These are phyloP conservation scores for Tolypocladium ophioglossoides DNA, from an alignment of 2,329 filamentous ascomycete species.

Conservation along the genomic window DNA sequence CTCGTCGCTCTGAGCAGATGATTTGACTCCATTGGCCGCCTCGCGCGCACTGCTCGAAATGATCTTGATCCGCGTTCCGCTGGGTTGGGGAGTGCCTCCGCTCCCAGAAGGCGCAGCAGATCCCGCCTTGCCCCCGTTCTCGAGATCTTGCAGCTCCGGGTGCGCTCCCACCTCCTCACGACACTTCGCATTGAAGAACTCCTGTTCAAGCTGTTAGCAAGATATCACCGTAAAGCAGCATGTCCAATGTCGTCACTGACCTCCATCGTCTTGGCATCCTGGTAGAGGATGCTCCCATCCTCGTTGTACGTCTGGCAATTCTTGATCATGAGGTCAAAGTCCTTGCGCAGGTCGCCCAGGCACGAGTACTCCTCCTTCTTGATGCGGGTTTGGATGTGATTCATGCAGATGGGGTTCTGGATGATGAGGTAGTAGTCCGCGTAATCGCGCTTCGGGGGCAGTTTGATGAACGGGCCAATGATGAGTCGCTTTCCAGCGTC, in stretches of 20 bases:
- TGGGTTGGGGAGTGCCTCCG: constrained; percentile 55
- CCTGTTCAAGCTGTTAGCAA: constrained; percentile 31
- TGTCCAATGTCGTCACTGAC: constrained; percentile 38
- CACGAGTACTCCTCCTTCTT: constrained; percentile 89
- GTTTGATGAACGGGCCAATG: constrained; percentile 87
- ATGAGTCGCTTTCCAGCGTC: constrained; percentile 62
- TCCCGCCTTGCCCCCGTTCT: constrained; percentile 31
- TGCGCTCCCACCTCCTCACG: constrained; percentile 43
- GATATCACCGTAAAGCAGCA: no score
- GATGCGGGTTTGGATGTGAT: constrained; percentile 87
- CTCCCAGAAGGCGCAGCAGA: constrained; percentile 42
- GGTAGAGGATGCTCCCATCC: constrained; percentile 82
- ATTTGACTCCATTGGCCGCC: constrained; percentile 24
- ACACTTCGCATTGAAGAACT: constrained; percentile 44
- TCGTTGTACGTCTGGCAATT: constrained; percentile 97
- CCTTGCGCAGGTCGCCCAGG: constrained; percentile 68
- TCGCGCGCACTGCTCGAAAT: constrained; percentile 33
- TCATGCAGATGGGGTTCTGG: constrained; percentile 87
- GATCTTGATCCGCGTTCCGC: constrained; percentile 59
- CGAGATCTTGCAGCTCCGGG: constrained; percentile 44
- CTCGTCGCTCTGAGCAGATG: constrained; percentile 40
- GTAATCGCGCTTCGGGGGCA: constrained; percentile 81
- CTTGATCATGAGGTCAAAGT: constrained; percentile 73
- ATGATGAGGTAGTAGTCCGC: constrained; percentile 95
- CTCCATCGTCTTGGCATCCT: constrained; percentile 88